Percentiles rank a stretch among this genome's conserved stretches.
Evolutionary conservation across 495 filamentous ascomycete genomes (phyloP).

Genomic region (Hypoxylon crocopeplum): DNA sequence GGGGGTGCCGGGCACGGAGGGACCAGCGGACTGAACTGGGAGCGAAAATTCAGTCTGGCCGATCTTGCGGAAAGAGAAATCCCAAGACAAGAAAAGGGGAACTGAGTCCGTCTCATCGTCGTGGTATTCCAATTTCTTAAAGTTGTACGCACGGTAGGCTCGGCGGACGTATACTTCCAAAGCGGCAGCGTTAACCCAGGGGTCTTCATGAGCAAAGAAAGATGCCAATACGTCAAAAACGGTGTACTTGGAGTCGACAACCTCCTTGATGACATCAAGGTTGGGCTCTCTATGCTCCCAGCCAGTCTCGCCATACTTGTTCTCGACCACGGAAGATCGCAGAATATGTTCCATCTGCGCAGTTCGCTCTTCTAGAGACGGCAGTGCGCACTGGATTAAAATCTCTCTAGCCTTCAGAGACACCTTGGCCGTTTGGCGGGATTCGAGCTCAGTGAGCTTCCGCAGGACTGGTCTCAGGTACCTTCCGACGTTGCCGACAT

Average conservation of each 20-base stretch:
- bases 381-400: conserved; percentile 94
- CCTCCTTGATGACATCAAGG: conserved; percentile 87
- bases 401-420: conserved; percentile 96
- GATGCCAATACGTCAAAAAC: conserved; percentile 94
- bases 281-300: conserved; percentile 96
- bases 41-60: conserved; percentile 87
- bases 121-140: conserved; percentile 89
- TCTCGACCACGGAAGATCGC: conserved; percentile 95
- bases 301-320: conserved; percentile 93
- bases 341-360: conserved; percentile 99
- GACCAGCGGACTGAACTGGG: conserved; percentile 72
- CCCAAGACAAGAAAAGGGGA: conserved; percentile 89
- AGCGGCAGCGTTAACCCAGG: conserved; percentile 92
- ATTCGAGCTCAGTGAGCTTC: conserved; percentile 90
- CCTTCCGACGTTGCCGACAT: conserved; percentile 84
- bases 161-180: conserved; percentile 96
- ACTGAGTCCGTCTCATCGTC: conserved; percentile 69
- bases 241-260: conserved; percentile 97
- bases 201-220: conserved; percentile 93
- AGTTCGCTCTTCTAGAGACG: conserved; percentile 91
- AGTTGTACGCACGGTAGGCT: conserved; percentile 91
- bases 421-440: conserved; percentile 89
- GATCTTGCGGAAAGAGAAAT: conserved; percentile 91
- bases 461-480: conserved; percentile 83
- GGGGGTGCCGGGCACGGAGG: conserved; percentile 88